phyloP scores from a whole-genome alignment of 208 protist species.

The Endotrypanum monterogeii region DNA sequence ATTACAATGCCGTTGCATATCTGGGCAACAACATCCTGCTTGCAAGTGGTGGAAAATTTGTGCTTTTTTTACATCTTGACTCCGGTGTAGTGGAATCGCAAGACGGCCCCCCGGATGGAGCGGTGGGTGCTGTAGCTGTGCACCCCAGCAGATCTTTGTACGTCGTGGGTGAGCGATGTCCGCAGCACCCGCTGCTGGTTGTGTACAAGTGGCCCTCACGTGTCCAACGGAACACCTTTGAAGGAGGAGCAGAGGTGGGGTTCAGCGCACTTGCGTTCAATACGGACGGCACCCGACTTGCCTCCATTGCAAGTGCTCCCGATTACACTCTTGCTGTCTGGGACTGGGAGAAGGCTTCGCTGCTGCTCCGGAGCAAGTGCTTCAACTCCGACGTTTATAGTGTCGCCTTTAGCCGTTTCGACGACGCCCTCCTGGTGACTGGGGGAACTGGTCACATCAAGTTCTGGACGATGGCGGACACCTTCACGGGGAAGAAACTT shows the following conservation, averaged over 20 bases:
- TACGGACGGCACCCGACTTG: constrained; percentile 86
- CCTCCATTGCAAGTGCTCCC: constrained; percentile 92
- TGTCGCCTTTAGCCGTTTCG: constrained; percentile 92
- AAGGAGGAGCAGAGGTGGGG: constrained; percentile 76
- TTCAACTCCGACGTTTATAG: constrained; percentile 95
- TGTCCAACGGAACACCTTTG: constrained; percentile 57
- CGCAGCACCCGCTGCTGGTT: constrained; percentile 56
- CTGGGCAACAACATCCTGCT: constrained; percentile 62
- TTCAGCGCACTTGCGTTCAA: constrained; percentile 92
- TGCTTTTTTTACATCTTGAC: constrained; percentile 79
- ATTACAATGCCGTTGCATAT: constrained; percentile 64
- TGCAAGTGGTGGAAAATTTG: constrained; percentile 80
- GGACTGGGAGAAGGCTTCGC: constrained; percentile 90
- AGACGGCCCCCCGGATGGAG: constrained; percentile 54
- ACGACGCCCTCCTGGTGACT: constrained; percentile 93
- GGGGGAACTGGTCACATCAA: constrained; percentile 96
- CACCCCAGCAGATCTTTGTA: constrained; percentile 74
- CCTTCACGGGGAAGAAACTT: constrained; percentile 98
- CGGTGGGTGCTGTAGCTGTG: constrained; percentile 62
- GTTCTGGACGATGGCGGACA: constrained; percentile 98
- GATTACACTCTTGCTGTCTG: constrained; percentile 97
- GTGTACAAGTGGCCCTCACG: constrained; percentile 86
- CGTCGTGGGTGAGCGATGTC: constrained; percentile 84
- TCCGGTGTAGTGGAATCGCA: constrained; percentile 53
- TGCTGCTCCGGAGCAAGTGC: constrained; percentile 96